These are phyloP conservation scores for Globisporangium takayamanum DNA, from an alignment of 352 stramenopile species.

Conservation along the genomic window DNA sequence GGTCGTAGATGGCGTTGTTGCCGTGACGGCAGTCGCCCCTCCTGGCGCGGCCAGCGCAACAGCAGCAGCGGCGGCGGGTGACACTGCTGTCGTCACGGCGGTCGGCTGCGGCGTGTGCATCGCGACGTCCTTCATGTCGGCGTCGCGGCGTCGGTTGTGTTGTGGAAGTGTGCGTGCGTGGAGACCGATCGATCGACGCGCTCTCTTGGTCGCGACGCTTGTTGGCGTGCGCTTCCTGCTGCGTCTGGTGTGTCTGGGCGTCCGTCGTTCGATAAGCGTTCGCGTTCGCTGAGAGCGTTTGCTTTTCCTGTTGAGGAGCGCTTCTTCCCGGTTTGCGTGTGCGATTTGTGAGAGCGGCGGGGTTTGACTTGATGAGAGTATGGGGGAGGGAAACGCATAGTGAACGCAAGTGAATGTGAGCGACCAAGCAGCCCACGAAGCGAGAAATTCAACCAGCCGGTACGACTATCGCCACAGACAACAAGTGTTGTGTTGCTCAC, in stretches of 20 bases:
- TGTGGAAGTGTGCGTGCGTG: background rate
- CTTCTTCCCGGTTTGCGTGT: too few relatives aligned
- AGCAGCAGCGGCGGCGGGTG: constrained; percentile 4
- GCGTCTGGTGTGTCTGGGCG: too few relatives aligned
- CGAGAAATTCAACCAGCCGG: constrained; percentile 16
- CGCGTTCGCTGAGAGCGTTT: too few relatives aligned
- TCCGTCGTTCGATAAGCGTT: too few relatives aligned
- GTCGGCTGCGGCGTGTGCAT: constrained; percentile 10
- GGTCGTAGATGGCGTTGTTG: background rate
- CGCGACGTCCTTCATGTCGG: constrained; percentile 13
- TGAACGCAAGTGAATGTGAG: background rate
- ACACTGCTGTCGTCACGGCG: constrained; percentile 2
- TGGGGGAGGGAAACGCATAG: background rate
- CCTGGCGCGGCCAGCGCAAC: background rate
- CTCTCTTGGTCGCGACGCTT: background rate
- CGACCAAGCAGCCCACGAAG: constrained; percentile 9
- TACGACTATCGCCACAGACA: background rate
- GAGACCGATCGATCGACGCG: background rate
- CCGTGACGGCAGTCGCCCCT: background rate
- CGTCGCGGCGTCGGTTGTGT: constrained; percentile 4
- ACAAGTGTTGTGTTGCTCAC: background rate
- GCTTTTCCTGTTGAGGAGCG: too few relatives aligned
- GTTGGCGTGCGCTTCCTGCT: too few relatives aligned
- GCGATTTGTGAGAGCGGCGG: background rate
- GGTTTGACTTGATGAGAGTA: constrained; percentile 10